These are phyloP conservation scores for Nephelium lappaceum DNA, from an alignment of 345 rosid species.

Conservation along the genomic window DNA sequence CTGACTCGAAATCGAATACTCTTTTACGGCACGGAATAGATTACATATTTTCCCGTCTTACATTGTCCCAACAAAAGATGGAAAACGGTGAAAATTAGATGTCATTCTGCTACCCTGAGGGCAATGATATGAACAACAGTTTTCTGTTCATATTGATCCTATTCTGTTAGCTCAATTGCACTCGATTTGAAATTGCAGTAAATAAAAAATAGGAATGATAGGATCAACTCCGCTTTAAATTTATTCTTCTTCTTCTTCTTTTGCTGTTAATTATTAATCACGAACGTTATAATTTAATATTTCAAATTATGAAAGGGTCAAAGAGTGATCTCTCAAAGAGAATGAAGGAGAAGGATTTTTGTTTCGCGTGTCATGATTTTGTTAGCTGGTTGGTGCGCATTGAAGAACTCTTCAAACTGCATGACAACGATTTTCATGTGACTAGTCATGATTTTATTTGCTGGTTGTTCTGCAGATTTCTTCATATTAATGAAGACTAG, in stretches of 20 bases:
- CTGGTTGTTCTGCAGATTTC: too few relatives aligned
- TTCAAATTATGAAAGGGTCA: not conserved
- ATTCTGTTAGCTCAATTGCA: not conserved
- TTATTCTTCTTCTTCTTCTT: not conserved
- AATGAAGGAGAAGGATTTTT: too few relatives aligned
- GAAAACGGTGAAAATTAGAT: not conserved
- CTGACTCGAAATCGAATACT: not conserved
- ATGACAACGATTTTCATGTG: too few relatives aligned
- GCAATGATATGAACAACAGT: conserved; percentile 6
- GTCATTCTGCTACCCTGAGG: conserved; percentile 18
- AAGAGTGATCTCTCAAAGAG: too few relatives aligned
- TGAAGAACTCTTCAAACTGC: too few relatives aligned
- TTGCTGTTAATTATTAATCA: not conserved
- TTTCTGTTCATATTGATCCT: not conserved
- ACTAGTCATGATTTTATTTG: too few relatives aligned
- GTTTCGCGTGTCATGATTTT: not conserved
- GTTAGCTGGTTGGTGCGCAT: not conserved
- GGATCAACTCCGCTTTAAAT: not conserved
- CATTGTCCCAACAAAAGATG: not conserved
- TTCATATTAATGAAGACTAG: too few relatives aligned
- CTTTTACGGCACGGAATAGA: not conserved
- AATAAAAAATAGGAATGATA: not conserved
- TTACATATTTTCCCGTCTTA: not conserved
- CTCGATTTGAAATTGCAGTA: not conserved
- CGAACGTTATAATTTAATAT: not conserved